phyloP scores from a whole-genome alignment of 2,329 filamentous ascomycete genomes.

The Pseudopithomyces maydicus region DNA sequence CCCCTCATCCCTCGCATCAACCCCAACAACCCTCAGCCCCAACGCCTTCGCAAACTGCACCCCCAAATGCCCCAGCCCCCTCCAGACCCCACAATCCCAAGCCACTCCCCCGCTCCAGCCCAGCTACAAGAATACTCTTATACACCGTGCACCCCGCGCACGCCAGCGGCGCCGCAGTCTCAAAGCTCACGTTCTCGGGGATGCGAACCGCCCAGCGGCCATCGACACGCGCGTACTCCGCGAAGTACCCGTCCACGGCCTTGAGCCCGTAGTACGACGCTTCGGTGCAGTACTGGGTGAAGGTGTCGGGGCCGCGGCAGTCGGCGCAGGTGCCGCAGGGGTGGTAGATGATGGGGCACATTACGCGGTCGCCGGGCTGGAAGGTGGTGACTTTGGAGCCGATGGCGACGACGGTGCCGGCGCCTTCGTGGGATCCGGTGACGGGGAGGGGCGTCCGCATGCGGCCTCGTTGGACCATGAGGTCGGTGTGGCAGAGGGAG shows the following conservation, averaged over 20 bases:
- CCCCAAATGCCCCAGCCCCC: conserved; percentile 76
- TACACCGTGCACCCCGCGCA: conserved; percentile 62
- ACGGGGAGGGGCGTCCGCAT: conserved; percentile 57
- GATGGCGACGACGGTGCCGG: conserved; percentile 58
- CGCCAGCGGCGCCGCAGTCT: conserved; percentile 32
- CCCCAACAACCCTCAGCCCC: conserved; percentile 78
- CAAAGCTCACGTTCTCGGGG: conserved; percentile 23
- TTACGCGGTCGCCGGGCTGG: conserved; percentile 59
- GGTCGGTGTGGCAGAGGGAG: conserved; percentile 67
- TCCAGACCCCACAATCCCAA: conserved; percentile 85
- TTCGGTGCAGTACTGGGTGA: conserved; percentile 58
- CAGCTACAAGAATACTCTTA: conserved; percentile 79
- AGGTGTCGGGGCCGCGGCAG: conserved; percentile 56
- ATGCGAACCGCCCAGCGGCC: conserved; percentile 19
- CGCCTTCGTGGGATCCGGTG: conserved; percentile 54
- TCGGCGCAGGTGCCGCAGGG: conserved; percentile 60
- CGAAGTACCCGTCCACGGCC: conserved; percentile 60
- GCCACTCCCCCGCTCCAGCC: conserved; percentile 69
- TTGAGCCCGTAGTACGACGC: conserved; percentile 21
- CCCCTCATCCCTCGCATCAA: conserved; percentile 76
- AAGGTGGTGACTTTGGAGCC: conserved; percentile 52
- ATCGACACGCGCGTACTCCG: conserved; percentile 30
- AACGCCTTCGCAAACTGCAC: conserved; percentile 87
- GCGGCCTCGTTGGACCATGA: conserved; percentile 58
- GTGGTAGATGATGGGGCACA: conserved; percentile 60